Evolutionary conservation across 176 grass and related monocot species (phyloP), one percentile per base, ranked within the genome.

Genomic region (Musa schizocarpa): DNA sequence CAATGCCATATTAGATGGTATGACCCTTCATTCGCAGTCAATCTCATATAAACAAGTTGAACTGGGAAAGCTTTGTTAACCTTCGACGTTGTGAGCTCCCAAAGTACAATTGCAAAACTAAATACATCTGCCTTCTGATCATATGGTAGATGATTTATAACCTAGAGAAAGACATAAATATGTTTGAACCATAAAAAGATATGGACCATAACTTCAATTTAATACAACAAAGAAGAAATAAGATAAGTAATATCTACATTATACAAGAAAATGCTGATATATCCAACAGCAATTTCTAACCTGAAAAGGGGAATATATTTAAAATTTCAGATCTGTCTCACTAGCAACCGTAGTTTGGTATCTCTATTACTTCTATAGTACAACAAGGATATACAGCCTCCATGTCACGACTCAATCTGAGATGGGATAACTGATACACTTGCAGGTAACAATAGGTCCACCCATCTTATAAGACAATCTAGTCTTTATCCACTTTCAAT

Each of bases 121-220:
- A 94, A 99, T 27, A 99, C 84, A 88, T 99, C 96, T 77, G 88
- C 96, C 86, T 92, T 99, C 53, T 85, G 84, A 86, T 99, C 96
- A 54, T 99, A 99, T 7, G 80, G 91, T 71, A 82, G 82, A 76
- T 99, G 96, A 86, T 99, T 98, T 88, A 98, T 93, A 85, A 98
- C 94, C 94, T 98, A 91, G 50, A 52, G 57, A 82, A 9, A 10
- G 13, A 77, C 16, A 75, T 58, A 54, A 34, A 54, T 67, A 79
- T n/a, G 53, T 52, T 63, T 34, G 54, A 83, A 65, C 24, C 59
- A 63, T 27, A 56, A 20, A 13, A 55, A 16, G 66, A 65, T 71
- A 12, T 63, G 74, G 43, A 52, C 27, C 72, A 19, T 55, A 61
- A n/a, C 4, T 29, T 43, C 48, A 1, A 51, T 10, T 11, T 70